A percentile compares a stretch with the other conserved stretches of the same genome.
These are phyloP conservation scores for Mycena citricolor DNA, from an alignment of 1,284 basidiomycete species.

Conservation along the genomic window DNA sequence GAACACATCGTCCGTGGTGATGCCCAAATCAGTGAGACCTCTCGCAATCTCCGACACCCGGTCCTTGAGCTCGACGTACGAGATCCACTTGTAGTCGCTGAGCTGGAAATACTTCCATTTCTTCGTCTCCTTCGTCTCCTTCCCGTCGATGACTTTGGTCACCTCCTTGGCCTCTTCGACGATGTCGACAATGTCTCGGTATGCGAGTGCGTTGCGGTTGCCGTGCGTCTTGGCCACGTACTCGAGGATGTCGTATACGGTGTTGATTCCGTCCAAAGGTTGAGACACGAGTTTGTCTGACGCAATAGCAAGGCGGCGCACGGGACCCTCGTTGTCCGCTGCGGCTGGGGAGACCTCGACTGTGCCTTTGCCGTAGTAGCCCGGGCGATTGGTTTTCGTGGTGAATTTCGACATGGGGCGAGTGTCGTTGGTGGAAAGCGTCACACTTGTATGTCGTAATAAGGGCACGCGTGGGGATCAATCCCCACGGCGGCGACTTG, in stretches of 20 bases:
- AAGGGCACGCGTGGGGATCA: too few species aligned
- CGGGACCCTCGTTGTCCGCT: constrained; percentile 59
- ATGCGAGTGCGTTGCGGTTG: constrained; percentile 73
- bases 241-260: constrained; percentile 78
- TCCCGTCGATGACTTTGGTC: constrained; percentile 78
- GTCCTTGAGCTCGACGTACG: constrained; percentile 70
- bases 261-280: constrained; percentile 80
- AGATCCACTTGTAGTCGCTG: constrained; percentile 82
- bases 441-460: too few species aligned
- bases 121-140: constrained; percentile 86
- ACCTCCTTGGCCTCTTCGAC: constrained; percentile 92
- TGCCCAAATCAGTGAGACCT: constrained; percentile 75
- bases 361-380: constrained; percentile 52
- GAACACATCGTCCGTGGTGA: constrained; percentile 76
- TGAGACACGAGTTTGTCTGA: constrained; percentile 71
- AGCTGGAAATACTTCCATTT: constrained; percentile 96
- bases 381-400: too few species aligned
- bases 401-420: too few species aligned
- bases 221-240: constrained; percentile 79
- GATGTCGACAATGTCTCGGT: constrained; percentile 72
- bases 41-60: constrained; percentile 64
- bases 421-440: too few species aligned
- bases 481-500: too few species aligned
- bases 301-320: constrained; percentile 67
- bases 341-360: constrained; percentile 49